phyloP scores from a whole-genome alignment of 768 basidiomycete species.

The Suillus spraguei region DNA sequence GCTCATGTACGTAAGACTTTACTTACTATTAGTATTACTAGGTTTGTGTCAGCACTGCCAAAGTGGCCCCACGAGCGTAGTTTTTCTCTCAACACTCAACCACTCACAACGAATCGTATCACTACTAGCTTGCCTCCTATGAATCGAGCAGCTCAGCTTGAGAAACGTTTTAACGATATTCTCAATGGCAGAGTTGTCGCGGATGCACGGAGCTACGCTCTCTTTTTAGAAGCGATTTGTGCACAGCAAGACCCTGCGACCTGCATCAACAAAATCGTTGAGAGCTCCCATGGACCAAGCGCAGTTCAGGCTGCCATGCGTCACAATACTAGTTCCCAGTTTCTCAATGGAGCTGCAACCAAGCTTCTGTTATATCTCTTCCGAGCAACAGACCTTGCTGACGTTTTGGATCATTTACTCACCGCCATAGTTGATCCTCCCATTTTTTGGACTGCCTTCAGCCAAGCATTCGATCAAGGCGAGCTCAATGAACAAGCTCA shows the following conservation, averaged over 20 bases:
- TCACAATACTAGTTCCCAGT: slow-evolving; percentile 36
- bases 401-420: slow-evolving; percentile 42
- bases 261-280: slow-evolving; percentile 42
- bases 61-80: not conserved
- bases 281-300: slow-evolving; percentile 38
- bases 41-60: too few relatives aligned
- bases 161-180: slow-evolving; percentile 37
- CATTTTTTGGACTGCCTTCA: slow-evolving; percentile 49
- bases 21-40: too few relatives aligned
- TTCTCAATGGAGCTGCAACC: slow-evolving; percentile 46
- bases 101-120: not conserved
- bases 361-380: slow-evolving; percentile 42
- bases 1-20: too few relatives aligned
- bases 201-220: slow-evolving; percentile 25
- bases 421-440: slow-evolving; percentile 48
- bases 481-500: slow-evolving; percentile 38
- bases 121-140: slow-evolving; percentile 14
- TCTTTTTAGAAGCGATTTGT: slow-evolving; percentile 51
- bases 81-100: not conserved
- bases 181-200: slow-evolving; percentile 33
- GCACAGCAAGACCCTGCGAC: slow-evolving; percentile 38
- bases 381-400: slow-evolving; percentile 42
- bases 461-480: slow-evolving; percentile 36
- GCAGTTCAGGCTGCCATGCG: slow-evolving; percentile 45
- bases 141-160: slow-evolving; percentile 31